Conservation (phyloP, 768 basidiomycete species). For the Boletus vermiculosoides region DNA sequence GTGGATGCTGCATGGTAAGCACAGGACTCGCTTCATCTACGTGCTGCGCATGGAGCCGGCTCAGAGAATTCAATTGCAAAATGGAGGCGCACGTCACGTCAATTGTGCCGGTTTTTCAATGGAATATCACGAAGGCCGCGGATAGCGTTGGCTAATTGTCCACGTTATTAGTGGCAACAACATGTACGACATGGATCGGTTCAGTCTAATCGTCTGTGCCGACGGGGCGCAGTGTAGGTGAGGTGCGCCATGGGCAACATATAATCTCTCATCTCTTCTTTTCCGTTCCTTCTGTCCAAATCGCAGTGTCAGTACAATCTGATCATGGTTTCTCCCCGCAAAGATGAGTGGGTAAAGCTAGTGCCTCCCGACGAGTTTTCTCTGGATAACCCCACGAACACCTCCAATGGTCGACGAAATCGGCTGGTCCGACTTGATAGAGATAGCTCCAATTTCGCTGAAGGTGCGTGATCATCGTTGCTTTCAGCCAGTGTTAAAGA, state of each 20-base stretch:
- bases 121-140: constrained; percentile 10
- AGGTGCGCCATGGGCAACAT: constrained; percentile 21
- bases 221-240: constrained; percentile 22
- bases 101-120: constrained; percentile 12
- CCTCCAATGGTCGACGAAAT: constrained; percentile 37
- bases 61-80: constrained; percentile 1
- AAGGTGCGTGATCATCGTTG: constrained; percentile 35
- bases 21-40: constrained; percentile 11
- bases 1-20: constrained; percentile 25
- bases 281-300: background rate
- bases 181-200: constrained; percentile 10
- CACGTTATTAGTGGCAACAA: constrained; percentile 15
- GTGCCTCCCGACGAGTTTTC: constrained; percentile 34
- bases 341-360: constrained; percentile 31
- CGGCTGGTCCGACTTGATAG: constrained; percentile 43
- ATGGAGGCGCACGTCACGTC: constrained; percentile 3
- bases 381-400: constrained; percentile 43
- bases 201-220: constrained; percentile 12
- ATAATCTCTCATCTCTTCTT: constrained; percentile 17
- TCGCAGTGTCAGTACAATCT: constrained; percentile 3
- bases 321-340: constrained; percentile 19
- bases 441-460: constrained; percentile 36
- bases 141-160: constrained; percentile 17
- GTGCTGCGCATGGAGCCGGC: background rate
- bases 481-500: background rate